Base-by-base conservation (phyloP, 1,284 basidiomycete species). In the Agroathelia rolfsii region DNA sequence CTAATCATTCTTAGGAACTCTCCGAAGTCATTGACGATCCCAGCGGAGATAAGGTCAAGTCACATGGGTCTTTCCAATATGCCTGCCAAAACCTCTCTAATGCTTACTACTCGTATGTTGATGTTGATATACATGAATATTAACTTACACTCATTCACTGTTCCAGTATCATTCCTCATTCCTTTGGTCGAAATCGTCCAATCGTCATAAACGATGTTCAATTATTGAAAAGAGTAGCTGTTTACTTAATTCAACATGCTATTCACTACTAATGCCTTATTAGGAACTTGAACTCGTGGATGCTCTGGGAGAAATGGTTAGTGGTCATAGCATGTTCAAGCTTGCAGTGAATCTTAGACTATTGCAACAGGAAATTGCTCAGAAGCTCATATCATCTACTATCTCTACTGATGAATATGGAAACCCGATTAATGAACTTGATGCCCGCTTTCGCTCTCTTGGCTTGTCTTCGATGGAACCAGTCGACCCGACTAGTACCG, bases 281-380 rank as follows among this genome's bases (percentile, higher is more conserved):
- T 37, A 69, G 61, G 75, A 80, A 59, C 61, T 80, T 14, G 72
- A 76, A 14, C 64, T 78, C 11, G 71, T 79, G 12, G 75, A 78
- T 41, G 70, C 73, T 5, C 64, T 80, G 13, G 72, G 71, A 22
- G 73, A 77, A 46, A 75, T 76, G 69, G 67, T 64, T 42, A 12
- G 45, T 40, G 9, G 20, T 25, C 15, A 3, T 29, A n/a, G 23
- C n/a, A n/a, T n/a, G n/a, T 20, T 16, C 13, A 12, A 28, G 11
- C 7, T 34, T 3, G 27, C 10, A 15, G n/a, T 20, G 5, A 0
- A 16, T 22, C 21, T 34, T 19, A 33, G 23, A 10, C 15, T 26
- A 21, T 34, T 21, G 25, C 28, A n/a, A 17, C 39, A 72, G 67
- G 70, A 76, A 61, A 57, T 76, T 34, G 69, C 75, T 10, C 66